Percentiles rank a stretch among this genome's conserved stretches.
Evolutionary conservation across 345 rosid species (phyloP).

Genomic region (Balakata baccata): DNA sequence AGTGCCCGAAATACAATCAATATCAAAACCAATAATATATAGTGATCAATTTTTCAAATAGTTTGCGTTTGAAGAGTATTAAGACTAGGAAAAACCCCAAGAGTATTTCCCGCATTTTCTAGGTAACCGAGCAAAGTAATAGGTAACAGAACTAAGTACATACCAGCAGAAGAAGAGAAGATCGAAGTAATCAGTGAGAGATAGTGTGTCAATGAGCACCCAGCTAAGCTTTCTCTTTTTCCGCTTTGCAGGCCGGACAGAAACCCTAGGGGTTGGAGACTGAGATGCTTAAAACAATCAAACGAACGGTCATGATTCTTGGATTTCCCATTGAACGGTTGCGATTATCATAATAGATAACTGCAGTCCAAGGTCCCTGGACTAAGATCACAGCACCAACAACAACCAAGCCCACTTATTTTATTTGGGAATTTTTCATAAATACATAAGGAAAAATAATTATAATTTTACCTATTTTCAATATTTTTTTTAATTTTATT

Average conservation of each 20-base stretch:
- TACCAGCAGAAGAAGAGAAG: conserved; percentile 1
- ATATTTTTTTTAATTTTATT: too few species aligned
- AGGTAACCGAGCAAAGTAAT: background rate
- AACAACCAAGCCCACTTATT: background rate
- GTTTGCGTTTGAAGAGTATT: background rate
- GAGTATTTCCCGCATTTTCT: background rate
- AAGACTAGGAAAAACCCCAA: background rate
- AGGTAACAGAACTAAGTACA: background rate
- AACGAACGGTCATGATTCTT: background rate
- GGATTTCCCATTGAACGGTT: background rate
- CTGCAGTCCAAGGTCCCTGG: background rate
- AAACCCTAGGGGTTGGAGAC: conserved; percentile 12
- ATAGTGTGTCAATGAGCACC: background rate
- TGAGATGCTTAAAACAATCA: background rate
- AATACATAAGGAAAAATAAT: too few species aligned
- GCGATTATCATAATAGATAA: background rate
- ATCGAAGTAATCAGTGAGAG: background rate
- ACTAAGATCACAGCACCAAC: background rate
- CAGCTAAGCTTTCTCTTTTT: background rate
- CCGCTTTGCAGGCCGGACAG: background rate
- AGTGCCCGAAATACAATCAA: background rate
- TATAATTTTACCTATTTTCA: too few species aligned
- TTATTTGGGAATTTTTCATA: too few species aligned
- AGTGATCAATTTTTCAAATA: too few species aligned
- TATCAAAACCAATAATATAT: background rate